Percentiles rank a stretch among this genome's conserved stretches.
These are phyloP conservation scores for Petunia axillaris DNA, from an alignment of 257 asterid genomes.

Conservation along the genomic window DNA sequence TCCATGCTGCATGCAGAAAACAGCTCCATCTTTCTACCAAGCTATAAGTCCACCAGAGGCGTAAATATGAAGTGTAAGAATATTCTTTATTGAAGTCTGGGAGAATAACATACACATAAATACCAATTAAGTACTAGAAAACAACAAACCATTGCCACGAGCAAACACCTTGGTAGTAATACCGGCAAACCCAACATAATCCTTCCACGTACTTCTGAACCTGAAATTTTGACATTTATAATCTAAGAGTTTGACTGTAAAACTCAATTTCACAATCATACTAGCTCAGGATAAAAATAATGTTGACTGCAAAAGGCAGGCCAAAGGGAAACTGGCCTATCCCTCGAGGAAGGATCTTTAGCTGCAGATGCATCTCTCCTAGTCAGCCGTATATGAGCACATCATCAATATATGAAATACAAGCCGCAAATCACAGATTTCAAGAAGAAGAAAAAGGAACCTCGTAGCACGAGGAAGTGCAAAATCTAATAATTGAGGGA, in stretches of 20 bases:
- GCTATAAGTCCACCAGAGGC: background rate
- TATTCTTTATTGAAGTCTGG: constrained; percentile 6
- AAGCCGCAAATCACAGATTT: constrained; percentile 1
- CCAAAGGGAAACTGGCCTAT: constrained; percentile 8
- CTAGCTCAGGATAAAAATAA: constrained; percentile 20
- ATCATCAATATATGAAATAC: constrained; percentile 2
- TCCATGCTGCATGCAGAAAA: constrained; percentile 7
- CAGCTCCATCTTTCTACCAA: background rate
- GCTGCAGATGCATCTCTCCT: background rate
- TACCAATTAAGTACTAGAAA: background rate
- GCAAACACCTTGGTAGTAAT: constrained; percentile 98
- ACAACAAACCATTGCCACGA: constrained; percentile 93
- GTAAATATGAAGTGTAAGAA: constrained; percentile 5
- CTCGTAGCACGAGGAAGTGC: background rate
- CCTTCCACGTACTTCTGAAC: constrained; percentile 93
- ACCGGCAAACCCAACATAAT: constrained; percentile 97
- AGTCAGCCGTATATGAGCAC: background rate
- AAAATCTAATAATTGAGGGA: background rate
- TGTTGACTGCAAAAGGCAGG: constrained; percentile 23
- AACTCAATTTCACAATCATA: background rate
- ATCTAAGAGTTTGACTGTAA: background rate
- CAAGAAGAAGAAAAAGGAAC: background rate
- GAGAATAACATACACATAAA: constrained; percentile 48
- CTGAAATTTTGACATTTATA: constrained; percentile 50
- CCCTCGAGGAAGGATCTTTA: background rate